These are phyloP conservation scores for Curvularia eragrostidis DNA, from an alignment of 2,329 filamentous ascomycete genomes.

Conservation along the genomic window DNA sequence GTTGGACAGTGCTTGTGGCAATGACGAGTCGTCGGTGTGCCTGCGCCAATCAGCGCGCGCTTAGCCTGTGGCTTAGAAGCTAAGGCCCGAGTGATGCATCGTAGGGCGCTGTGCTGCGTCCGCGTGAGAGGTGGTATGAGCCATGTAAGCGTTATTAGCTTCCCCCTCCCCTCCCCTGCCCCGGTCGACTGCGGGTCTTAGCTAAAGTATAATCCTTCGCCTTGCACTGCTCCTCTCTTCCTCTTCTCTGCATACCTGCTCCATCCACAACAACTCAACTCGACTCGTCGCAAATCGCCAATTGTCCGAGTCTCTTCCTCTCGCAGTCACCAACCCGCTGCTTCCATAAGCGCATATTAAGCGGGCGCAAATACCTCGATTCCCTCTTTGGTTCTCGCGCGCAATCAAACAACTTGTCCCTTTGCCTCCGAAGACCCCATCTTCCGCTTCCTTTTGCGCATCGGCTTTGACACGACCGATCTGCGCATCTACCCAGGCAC, in stretches of 20 bases:
- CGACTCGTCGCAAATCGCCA: neutral
- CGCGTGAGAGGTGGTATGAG: constrained; percentile 11
- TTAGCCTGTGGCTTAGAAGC: constrained; percentile 11
- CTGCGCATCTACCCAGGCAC: neutral
- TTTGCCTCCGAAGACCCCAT: neutral
- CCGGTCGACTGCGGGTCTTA: neutral
- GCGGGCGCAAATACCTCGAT: neutral
- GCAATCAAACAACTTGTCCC: neutral
- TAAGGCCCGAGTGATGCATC: constrained; percentile 11
- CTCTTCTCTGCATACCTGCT: too few relatives aligned
- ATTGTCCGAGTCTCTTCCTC: neutral
- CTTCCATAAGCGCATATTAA: neutral
- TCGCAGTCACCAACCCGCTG: neutral
- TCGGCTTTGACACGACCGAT: neutral
- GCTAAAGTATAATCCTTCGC: neutral
- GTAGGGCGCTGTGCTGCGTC: constrained; percentile 1
- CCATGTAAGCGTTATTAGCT: neutral
- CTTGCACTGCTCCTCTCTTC: neutral
- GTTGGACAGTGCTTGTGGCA: constrained; percentile 1
- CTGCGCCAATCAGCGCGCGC: constrained; percentile 17
- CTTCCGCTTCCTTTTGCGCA: neutral
- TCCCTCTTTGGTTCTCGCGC: neutral
- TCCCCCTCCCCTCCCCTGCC: neutral
- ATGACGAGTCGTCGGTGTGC: constrained; percentile 19
- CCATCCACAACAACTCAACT: neutral